Base-by-base conservation (phyloP, 176 grass and related monocot genomes). In the Triticum turgidum region DNA sequence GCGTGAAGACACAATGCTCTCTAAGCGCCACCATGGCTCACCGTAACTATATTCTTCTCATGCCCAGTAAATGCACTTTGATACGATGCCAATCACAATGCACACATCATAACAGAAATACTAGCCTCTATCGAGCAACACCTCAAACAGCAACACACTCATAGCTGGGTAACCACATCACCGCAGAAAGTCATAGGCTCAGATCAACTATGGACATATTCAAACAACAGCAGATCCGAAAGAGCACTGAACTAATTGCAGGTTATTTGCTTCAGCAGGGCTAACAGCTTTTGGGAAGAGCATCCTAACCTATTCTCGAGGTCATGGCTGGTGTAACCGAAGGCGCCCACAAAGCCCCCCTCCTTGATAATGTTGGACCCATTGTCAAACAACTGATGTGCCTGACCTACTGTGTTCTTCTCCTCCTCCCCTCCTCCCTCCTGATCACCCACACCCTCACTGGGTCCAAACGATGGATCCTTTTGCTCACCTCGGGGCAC, bases 321-420 rank as follows among this genome's bases (percentile, higher is more conserved):
- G 54, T 84, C 85, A 35, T 86, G 89, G 86, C 93, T 95, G 69
- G 92, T 81, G 77, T 83, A 89, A 76, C 94, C 91, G 4, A 84
- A 92, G 74, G 96, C 84, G 11, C 88, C 84, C 38, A 83, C 81
- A 45, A 87, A 92, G 67, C 92, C 93, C 35, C 73, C 97, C 0
- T 90, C 97, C 87, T 98, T 89, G 78, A 94, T 96, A 34, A 93
- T 92, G 76, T 91, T 94, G 37, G 93, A 91, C 12, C 90, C 97
- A 63, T 69, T 52, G 70, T 91, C 85, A 62, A 94, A 92, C n/a
- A 89, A 76, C 61, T 90, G 90, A 25, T 96, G 87, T 63, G 90
- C 92, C 69, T 32, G 67, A 38, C 86, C 82, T 86, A 98, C 88
- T 83, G 91, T 91, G 82, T 84, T 33, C 32, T 86, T 22, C 37